Conservation (phyloP, 345 rosid species). For the Eucalyptus regnans region DNA sequence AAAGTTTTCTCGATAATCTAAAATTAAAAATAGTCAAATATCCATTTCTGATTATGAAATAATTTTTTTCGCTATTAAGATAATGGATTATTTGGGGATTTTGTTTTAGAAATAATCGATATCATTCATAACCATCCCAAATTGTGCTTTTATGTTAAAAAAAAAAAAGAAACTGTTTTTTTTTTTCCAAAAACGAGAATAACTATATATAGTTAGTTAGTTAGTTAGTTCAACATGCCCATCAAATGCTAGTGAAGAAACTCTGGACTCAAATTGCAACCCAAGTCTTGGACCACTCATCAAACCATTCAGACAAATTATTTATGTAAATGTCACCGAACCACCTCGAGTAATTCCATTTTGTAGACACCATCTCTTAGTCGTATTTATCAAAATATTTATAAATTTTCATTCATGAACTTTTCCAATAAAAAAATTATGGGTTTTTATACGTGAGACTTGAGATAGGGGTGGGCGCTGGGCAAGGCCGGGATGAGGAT, state of each 20-base stretch:
- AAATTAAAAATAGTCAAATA: neutral
- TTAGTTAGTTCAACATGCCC: neutral
- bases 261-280: neutral
- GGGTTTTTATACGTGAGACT: no score
- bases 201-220: no score
- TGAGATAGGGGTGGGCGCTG: no score
- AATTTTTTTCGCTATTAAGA: neutral
- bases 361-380: neutral
- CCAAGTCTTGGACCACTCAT: neutral
- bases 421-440: no score
- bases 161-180: no score
- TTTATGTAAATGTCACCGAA: neutral
- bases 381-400: neutral
- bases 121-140: neutral
- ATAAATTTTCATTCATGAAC: no score
- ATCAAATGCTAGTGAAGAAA: neutral
- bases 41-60: neutral
- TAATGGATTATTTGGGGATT: neutral
- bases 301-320: neutral
- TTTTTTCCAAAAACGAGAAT: no score
- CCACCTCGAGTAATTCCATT: neutral
- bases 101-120: neutral
- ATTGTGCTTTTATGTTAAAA: neutral
- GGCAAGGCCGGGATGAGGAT: no score
- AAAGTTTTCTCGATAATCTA: no score